Conservation (phyloP, 208 protist genomes). For the Leishmania turanica region DNA sequence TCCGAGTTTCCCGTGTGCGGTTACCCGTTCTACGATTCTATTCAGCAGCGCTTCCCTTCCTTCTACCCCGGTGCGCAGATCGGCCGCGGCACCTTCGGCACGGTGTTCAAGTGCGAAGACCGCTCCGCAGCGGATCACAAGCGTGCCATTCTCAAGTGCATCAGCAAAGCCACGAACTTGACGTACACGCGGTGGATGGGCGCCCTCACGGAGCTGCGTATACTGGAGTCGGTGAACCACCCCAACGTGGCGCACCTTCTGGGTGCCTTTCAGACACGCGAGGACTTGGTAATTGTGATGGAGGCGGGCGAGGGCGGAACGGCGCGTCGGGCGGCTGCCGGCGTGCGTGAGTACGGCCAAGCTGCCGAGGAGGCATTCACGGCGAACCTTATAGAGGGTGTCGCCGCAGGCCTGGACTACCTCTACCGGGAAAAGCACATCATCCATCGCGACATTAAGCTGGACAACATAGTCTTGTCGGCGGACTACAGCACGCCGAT, state of each 20-base stretch:
- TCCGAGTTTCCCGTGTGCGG: slow-evolving; percentile 51
- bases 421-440: slow-evolving; percentile 62
- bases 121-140: slow-evolving; percentile 25
- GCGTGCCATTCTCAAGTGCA: slow-evolving; percentile 66
- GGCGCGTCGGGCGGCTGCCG: slow-evolving; percentile 50
- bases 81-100: slow-evolving; percentile 65
- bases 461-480: slow-evolving; percentile 85
- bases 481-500: slow-evolving; percentile 61
- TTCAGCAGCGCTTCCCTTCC: slow-evolving; percentile 68
- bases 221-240: slow-evolving; percentile 53
- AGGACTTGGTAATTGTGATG: slow-evolving; percentile 69
- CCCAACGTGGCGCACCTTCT: slow-evolving; percentile 54
- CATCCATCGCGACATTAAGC: slow-evolving; percentile 88
- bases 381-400: slow-evolving; percentile 59
- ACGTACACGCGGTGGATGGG: slow-evolving; percentile 49
- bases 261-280: slow-evolving; percentile 75
- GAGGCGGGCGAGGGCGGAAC: slow-evolving; percentile 74
- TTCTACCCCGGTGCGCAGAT: slow-evolving; percentile 69
- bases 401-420: slow-evolving; percentile 68
- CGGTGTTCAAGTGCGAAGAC: slow-evolving; percentile 82
- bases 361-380: slow-evolving; percentile 53
- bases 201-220: slow-evolving; percentile 54
- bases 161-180: slow-evolving; percentile 42
- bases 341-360: slow-evolving; percentile 36
- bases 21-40: slow-evolving; percentile 42